Conservation (phyloP, 345 rosid genomes). For the Draba incana region DNA sequence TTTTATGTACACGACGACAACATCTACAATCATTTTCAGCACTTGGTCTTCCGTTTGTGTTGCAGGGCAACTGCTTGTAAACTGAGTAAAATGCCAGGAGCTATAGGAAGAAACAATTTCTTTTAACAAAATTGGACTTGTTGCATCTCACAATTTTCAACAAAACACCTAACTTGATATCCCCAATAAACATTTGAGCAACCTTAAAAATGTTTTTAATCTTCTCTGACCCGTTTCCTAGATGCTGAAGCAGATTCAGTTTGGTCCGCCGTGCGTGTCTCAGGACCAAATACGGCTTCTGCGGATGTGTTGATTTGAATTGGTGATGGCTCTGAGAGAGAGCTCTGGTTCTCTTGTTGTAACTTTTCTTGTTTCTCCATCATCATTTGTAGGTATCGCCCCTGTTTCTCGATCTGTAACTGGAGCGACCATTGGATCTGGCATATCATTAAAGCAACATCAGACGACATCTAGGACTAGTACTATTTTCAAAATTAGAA, state of each 20-base stretch:
- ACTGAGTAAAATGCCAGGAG: background rate
- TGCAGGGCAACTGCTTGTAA: slow-evolving; percentile 23
- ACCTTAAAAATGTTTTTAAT: slow-evolving; percentile 27
- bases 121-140: slow-evolving; percentile 27
- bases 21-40: background rate
- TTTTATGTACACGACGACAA: background rate
- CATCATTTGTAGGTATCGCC: slow-evolving; percentile 49
- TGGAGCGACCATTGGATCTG: slow-evolving; percentile 42
- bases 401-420: slow-evolving; percentile 44
- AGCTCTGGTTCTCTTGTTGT: slow-evolving; percentile 44
- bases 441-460: slow-evolving; percentile 4
- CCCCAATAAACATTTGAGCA: slow-evolving; percentile 16
- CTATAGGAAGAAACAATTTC: slow-evolving; percentile 8
- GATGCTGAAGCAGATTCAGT: slow-evolving; percentile 27
- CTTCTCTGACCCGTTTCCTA: slow-evolving; percentile 47
- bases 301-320: slow-evolving; percentile 24
- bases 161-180: slow-evolving; percentile 20
- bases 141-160: slow-evolving; percentile 18
- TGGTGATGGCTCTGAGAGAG: slow-evolving; percentile 39
- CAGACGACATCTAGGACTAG: slow-evolving; percentile 1
- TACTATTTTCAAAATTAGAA: background rate
- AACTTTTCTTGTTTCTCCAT: slow-evolving; percentile 68
- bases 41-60: slow-evolving; percentile 4
- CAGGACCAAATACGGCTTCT: slow-evolving; percentile 4
- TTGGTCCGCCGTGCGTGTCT: slow-evolving; percentile 16